A percentile compares a stretch with the other conserved stretches of the same genome.
Conservation (phyloP, 2,329 filamentous ascomycete genomes). For the Ascochyta pisi region DNA sequence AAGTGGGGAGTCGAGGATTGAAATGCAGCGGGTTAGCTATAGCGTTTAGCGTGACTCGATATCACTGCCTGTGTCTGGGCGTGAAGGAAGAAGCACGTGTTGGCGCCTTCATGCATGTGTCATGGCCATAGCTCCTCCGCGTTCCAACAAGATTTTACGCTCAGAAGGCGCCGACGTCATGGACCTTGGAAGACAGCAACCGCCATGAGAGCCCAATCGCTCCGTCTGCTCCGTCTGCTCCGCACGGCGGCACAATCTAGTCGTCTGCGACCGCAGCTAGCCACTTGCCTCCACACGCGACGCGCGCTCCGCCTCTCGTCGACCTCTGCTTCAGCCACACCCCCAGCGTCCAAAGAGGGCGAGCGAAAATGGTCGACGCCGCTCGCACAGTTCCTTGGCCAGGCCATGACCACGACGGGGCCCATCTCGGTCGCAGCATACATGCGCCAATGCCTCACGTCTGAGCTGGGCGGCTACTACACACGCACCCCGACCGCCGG, state of each 20-base stretch:
- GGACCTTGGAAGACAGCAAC: conserved; percentile 33
- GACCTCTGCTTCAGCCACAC: background rate
- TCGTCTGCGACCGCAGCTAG: conserved; percentile 15
- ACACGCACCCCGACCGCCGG: conserved; percentile 71
- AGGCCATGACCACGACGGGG: conserved; percentile 87
- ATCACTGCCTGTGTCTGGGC: background rate
- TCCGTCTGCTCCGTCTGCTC: conserved; percentile 36
- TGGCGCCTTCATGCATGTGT: conserved; percentile 19
- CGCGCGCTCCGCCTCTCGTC: conserved; percentile 49
- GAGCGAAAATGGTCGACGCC: conserved; percentile 85
- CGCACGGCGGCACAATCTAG: conserved; percentile 31
- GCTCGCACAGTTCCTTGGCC: conserved; percentile 82
- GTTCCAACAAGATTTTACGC: conserved; percentile 38
- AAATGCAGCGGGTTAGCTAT: background rate
- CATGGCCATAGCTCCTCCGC: conserved; percentile 45
- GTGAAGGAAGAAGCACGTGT: conserved; percentile 7
- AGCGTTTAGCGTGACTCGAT: background rate
- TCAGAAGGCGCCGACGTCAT: conserved; percentile 40
- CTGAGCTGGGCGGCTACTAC: conserved; percentile 91
- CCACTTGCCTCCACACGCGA: conserved; percentile 14
- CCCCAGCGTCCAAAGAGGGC: conserved; percentile 12
- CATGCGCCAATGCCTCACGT: conserved; percentile 98
- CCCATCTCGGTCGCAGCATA: conserved; percentile 91
- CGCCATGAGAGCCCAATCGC: conserved; percentile 42
- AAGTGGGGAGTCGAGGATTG: background rate